Percentiles rank a stretch among this genome's conserved stretches.
These are phyloP conservation scores for Penicillium subrubescens DNA, from an alignment of 495 filamentous ascomycete genomes.

Conservation along the genomic window DNA sequence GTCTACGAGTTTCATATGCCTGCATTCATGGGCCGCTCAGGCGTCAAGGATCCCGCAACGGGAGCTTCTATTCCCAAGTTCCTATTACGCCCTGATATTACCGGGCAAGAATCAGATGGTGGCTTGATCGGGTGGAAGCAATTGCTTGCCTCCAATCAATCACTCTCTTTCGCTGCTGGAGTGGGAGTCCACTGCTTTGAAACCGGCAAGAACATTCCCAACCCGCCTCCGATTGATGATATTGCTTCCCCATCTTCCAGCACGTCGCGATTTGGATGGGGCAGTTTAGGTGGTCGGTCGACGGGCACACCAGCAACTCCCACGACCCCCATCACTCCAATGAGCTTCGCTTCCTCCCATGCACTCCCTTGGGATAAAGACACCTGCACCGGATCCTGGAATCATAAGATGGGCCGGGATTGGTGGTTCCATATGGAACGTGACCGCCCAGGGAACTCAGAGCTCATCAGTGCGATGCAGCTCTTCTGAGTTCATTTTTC, in stretches of 20 bases:
- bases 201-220: slow-evolving; percentile 24
- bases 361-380: slow-evolving; percentile 49
- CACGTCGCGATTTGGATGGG: slow-evolving; percentile 43
- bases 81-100: slow-evolving; percentile 47
- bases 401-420: slow-evolving; percentile 47
- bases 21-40: slow-evolving; percentile 46
- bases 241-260: slow-evolving; percentile 39
- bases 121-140: slow-evolving; percentile 51
- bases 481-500: slow-evolving; percentile 36
- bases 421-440: slow-evolving; percentile 56
- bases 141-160: slow-evolving; percentile 46
- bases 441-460: slow-evolving; percentile 44
- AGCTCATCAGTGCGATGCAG: slow-evolving; percentile 40
- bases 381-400: slow-evolving; percentile 52
- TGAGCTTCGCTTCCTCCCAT: slow-evolving; percentile 30
- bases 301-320: slow-evolving; percentile 38
- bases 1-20: slow-evolving; percentile 50
- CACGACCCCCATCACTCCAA: slow-evolving; percentile 40
- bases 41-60: slow-evolving; percentile 28
- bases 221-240: slow-evolving; percentile 32
- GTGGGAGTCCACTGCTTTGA: slow-evolving; percentile 45
- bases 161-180: slow-evolving; percentile 42
- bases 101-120: slow-evolving; percentile 46
- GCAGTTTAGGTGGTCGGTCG: slow-evolving; percentile 40
- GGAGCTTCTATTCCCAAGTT: slow-evolving; percentile 45